Conservation (phyloP, 139 green algal genomes). For the Chlamydomonas urium region DNA sequence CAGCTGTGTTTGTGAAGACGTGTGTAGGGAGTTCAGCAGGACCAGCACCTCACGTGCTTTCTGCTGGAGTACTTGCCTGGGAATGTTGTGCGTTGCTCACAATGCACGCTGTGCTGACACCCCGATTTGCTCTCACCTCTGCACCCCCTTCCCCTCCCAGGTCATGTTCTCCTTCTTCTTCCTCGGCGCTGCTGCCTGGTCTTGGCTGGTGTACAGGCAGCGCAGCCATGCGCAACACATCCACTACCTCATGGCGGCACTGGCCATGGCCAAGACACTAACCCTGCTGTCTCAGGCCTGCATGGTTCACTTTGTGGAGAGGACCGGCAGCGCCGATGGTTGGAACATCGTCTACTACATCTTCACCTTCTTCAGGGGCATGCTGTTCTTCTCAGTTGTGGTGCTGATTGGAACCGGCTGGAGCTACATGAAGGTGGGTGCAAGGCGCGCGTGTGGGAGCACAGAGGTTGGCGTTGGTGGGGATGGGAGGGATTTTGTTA, state of each 20-base stretch:
- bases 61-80: neutral
- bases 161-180: constrained; percentile 79
- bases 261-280: constrained; percentile 81
- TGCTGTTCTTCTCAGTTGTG: constrained; percentile 93
- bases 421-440: constrained; percentile 66
- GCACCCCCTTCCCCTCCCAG: constrained; percentile 33
- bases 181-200: constrained; percentile 57
- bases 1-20: neutral
- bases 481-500: no score
- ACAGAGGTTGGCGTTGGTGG: no score
- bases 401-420: constrained; percentile 94
- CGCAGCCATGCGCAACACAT: constrained; percentile 69
- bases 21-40: no score
- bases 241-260: constrained; percentile 88
- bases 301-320: constrained; percentile 77
- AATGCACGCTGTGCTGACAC: neutral
- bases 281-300: constrained; percentile 74
- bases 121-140: neutral
- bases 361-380: constrained; percentile 82
- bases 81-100: neutral
- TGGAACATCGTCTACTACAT: constrained; percentile 97
- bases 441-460: no score
- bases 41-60: neutral
- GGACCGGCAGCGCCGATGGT: constrained; percentile 71
- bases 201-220: constrained; percentile 34